A percentile compares a stretch with the other conserved stretches of the same genome.
phyloP scores from a whole-genome alignment of 352 stramenopile species.

The Phytopythium montanum region DNA sequence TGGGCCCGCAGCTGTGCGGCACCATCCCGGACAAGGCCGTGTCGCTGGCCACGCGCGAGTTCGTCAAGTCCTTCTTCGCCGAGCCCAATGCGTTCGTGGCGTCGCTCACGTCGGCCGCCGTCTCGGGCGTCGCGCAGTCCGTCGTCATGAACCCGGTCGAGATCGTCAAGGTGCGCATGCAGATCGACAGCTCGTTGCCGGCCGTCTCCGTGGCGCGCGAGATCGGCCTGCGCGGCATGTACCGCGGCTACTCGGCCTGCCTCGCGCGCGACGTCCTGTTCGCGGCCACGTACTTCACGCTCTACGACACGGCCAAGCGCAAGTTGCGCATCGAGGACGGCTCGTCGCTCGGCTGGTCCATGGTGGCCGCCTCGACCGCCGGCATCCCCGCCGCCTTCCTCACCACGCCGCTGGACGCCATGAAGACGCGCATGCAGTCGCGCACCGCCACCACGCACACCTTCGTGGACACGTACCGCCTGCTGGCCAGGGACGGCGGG shows the following conservation, averaged over 20 bases:
- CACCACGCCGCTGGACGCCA: conserved; percentile 68
- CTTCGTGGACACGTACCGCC: conserved; percentile 49
- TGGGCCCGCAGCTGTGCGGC: conserved; percentile 65
- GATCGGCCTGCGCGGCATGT: conserved; percentile 57
- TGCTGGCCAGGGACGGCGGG: conserved; percentile 51
- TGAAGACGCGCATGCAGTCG: conserved; percentile 84
- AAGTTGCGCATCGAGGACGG: conserved; percentile 59
- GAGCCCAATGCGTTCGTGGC: conserved; percentile 68
- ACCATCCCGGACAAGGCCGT: conserved; percentile 81
- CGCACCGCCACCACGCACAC: conserved; percentile 34
- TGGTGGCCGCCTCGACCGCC: conserved; percentile 61
- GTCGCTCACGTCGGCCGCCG: conserved; percentile 65
- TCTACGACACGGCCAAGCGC: conserved; percentile 75
- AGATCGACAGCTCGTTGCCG: conserved; percentile 71
- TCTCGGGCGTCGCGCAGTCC: conserved; percentile 66
- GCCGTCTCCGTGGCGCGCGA: conserved; percentile 51
- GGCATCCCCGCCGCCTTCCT: conserved; percentile 75
- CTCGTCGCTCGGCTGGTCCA: conserved; percentile 65
- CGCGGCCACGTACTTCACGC: conserved; percentile 73
- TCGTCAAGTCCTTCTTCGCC: conserved; percentile 70
- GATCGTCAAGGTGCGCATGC: conserved; percentile 83
- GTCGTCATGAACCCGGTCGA: conserved; percentile 84
- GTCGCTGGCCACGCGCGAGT: conserved; percentile 74
- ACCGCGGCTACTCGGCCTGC: conserved; percentile 72
- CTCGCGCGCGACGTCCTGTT: conserved; percentile 72